Percentiles rank a stretch among this genome's conserved stretches.
Conservation (phyloP, 257 asterid genomes). For the Plantago major region DNA sequence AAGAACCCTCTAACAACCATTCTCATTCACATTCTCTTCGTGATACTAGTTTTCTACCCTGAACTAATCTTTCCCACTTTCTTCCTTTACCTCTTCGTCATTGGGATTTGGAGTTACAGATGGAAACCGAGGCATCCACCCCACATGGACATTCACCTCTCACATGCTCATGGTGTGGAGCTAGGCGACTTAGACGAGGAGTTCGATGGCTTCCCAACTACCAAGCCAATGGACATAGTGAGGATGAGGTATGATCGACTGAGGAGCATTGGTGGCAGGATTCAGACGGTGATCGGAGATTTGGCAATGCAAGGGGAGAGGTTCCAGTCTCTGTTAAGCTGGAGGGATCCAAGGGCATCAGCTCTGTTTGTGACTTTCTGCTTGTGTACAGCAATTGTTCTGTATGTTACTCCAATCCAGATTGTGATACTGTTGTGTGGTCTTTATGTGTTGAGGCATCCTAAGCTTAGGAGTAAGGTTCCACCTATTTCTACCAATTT, state of each 20-base stretch:
- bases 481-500: constrained; percentile 51
- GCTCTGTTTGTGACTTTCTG: constrained; percentile 62
- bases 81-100: constrained; percentile 60
- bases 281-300: constrained; percentile 71
- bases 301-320: constrained; percentile 85
- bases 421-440: constrained; percentile 41
- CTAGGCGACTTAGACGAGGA: constrained; percentile 72
- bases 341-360: constrained; percentile 87
- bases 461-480: constrained; percentile 55
- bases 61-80: constrained; percentile 62
- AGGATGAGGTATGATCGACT: constrained; percentile 72
- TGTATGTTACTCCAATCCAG: constrained; percentile 63
- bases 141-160: constrained; percentile 74
- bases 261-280: constrained; percentile 74
- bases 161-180: constrained; percentile 57
- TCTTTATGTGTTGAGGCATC: constrained; percentile 60
- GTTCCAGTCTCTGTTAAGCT: constrained; percentile 47
- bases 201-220: constrained; percentile 70
- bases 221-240: constrained; percentile 42
- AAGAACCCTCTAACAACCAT: constrained; percentile 76
- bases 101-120: constrained; percentile 65
- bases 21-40: constrained; percentile 58
- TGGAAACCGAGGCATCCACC: constrained; percentile 84
- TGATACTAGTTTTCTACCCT: constrained; percentile 54
- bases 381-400: constrained; percentile 46